Conservation (phyloP, 2,329 filamentous ascomycete genomes). For the Cladosporium colombiae region DNA sequence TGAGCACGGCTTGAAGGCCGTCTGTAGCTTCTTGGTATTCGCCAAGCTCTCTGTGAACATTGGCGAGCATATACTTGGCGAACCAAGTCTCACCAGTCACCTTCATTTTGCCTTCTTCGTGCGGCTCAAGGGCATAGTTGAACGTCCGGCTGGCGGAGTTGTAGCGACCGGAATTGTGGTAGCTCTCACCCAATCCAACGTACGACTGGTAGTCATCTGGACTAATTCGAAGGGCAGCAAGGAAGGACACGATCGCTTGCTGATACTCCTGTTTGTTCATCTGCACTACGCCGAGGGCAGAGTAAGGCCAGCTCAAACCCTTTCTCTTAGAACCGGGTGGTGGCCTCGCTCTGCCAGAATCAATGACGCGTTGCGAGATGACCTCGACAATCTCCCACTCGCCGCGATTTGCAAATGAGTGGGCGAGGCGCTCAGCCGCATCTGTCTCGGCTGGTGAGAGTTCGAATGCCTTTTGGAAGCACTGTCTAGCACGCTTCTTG, state of each 20-base stretch:
- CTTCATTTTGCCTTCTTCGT: constrained; percentile 58
- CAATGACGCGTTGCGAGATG: constrained; percentile 84
- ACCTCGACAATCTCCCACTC: constrained; percentile 98
- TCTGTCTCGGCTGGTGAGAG: constrained; percentile 82
- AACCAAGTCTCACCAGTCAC: constrained; percentile 80
- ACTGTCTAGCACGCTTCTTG: constrained; percentile 80
- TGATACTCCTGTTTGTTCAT: constrained; percentile 90
- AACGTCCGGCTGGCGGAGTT: constrained; percentile 94
- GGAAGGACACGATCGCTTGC: constrained; percentile 87
- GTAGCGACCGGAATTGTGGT: constrained; percentile 89
- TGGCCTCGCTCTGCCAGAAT: constrained; percentile 89
- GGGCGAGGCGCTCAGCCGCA: constrained; percentile 83
- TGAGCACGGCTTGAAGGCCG: constrained; percentile 74
- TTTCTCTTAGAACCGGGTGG: constrained; percentile 91
- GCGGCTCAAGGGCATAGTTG: constrained; percentile 76
- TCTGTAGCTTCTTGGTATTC: constrained; percentile 80
- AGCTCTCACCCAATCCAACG: constrained; percentile 95
- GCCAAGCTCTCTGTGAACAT: constrained; percentile 90
- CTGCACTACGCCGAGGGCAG: constrained; percentile 89
- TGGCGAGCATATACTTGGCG: constrained; percentile 93
- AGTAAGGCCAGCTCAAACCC: constrained; percentile 93
- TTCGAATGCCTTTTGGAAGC: constrained; percentile 95
- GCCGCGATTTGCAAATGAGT: constrained; percentile 80
- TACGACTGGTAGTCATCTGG: constrained; percentile 92
- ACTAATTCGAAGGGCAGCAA: constrained; percentile 79